Conservation (phyloP, 129 eudicot species). For the Flaveria sonorensis region DNA sequence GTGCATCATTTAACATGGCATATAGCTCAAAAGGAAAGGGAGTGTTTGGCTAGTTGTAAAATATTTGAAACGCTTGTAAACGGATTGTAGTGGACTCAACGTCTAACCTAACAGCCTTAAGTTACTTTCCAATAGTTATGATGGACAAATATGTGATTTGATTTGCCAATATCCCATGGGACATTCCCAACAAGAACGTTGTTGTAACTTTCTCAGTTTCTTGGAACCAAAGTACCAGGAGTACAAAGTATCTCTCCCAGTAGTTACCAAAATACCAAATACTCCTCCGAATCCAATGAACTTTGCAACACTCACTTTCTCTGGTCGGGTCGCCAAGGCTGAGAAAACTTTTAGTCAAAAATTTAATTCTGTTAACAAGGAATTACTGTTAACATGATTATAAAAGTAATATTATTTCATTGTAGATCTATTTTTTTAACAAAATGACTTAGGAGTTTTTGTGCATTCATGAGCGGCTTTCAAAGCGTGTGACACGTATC, state of each 20-base stretch:
- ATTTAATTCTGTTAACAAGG: background rate
- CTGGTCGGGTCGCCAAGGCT: background rate
- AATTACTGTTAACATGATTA: background rate
- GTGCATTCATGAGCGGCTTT: background rate
- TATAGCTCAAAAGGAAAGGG: background rate
- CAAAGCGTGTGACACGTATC: background rate
- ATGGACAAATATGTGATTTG: background rate
- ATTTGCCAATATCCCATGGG: too few species aligned
- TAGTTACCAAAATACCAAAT: background rate
- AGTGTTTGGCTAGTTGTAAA: slow-evolving; percentile 5
- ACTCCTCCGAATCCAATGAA: background rate
- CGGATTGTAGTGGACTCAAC: background rate
- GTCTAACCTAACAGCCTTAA: background rate
- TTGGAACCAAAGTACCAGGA: background rate
- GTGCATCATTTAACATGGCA: slow-evolving; percentile 3
- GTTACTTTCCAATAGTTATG: background rate
- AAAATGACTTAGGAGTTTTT: background rate
- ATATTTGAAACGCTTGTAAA: background rate
- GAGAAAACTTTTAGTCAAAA: background rate
- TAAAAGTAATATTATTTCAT: background rate
- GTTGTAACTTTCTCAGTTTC: background rate
- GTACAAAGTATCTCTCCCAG: too few species aligned
- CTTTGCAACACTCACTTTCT: background rate
- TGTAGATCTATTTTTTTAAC: background rate
- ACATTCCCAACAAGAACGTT: too few species aligned